Evolutionary conservation across 2,329 filamentous ascomycete genomes (phyloP).

Genomic region (Lachnellula subtilissima): DNA sequence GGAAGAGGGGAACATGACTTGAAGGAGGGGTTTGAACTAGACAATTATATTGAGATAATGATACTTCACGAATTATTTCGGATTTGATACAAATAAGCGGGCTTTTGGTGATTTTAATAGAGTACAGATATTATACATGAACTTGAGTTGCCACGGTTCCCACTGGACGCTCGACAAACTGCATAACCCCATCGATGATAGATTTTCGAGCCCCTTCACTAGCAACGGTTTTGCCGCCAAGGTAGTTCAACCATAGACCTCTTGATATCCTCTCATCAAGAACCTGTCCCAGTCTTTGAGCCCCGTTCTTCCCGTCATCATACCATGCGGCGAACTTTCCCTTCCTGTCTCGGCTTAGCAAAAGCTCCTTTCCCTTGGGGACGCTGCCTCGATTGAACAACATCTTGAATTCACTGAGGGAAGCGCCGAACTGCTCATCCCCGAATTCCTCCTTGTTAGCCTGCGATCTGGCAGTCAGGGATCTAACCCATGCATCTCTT

Average conservation of each 20-base stretch:
- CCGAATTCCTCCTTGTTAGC: conserved; percentile 51
- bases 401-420: conserved; percentile 72
- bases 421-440: conserved; percentile 71
- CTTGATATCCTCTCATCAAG: conserved; percentile 74
- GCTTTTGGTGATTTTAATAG: background rate
- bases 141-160: conserved; percentile 83
- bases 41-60: no score
- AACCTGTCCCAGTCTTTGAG: conserved; percentile 63
- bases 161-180: conserved; percentile 80
- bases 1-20: background rate
- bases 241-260: conserved; percentile 83
- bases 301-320: conserved; percentile 46
- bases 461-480: conserved; percentile 69
- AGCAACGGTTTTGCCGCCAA: conserved; percentile 80
- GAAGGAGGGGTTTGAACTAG: background rate
- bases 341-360: conserved; percentile 61
- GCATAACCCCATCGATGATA: conserved; percentile 82
- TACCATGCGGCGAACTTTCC: conserved; percentile 67
- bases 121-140: conserved; percentile 13
- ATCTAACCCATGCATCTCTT: conserved; percentile 84
- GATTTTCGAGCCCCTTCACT: conserved; percentile 76
- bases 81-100: background rate
- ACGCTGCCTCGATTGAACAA: conserved; percentile 79
- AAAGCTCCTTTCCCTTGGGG: conserved; percentile 72
- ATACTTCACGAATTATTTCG: background rate